Evolutionary conservation across 2,329 filamentous ascomycete genomes (phyloP).

Genomic region (Fusarium sp.): DNA sequence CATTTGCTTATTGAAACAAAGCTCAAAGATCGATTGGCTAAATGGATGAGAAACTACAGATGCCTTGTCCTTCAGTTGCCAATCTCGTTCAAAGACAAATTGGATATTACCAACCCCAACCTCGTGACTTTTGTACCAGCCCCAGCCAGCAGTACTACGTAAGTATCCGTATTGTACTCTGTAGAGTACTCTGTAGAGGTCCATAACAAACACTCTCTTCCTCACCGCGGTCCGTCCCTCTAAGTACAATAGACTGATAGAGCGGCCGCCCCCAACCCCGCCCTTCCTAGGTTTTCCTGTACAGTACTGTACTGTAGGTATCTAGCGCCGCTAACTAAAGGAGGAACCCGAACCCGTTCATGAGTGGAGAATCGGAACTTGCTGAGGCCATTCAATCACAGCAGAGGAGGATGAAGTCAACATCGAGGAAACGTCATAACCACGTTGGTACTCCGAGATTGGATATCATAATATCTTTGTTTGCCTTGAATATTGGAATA

Average conservation of each 20-base stretch:
- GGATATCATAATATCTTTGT: neutral
- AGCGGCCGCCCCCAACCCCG: conserved; percentile 19
- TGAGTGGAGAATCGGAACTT: conserved; percentile 4
- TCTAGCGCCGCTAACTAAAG: conserved; percentile 25
- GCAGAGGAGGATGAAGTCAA: conserved; percentile 4
- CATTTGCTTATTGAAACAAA: neutral
- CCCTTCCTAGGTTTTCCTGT: neutral
- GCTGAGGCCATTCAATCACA: conserved; percentile 14
- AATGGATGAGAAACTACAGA: neutral
- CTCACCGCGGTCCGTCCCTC: conserved; percentile 26
- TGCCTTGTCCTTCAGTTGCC: neutral
- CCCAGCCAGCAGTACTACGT: too few relatives aligned
- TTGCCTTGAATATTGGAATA: too few relatives aligned
- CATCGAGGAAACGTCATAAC: conserved; percentile 3
- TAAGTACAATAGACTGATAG: neutral
- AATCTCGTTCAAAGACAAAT: neutral
- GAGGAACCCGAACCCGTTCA: conserved; percentile 27
- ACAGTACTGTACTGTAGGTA: neutral
- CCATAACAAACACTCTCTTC: neutral
- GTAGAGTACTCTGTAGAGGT: too few relatives aligned
- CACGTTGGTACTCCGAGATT: neutral
- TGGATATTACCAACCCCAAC: conserved; percentile 16
- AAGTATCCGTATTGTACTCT: too few relatives aligned
- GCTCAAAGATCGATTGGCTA: neutral
- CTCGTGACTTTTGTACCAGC: conserved; percentile 39